Evolutionary conservation across 768 basidiomycete genomes (phyloP).

Genomic region (Rubroboletus pulcherrimus): DNA sequence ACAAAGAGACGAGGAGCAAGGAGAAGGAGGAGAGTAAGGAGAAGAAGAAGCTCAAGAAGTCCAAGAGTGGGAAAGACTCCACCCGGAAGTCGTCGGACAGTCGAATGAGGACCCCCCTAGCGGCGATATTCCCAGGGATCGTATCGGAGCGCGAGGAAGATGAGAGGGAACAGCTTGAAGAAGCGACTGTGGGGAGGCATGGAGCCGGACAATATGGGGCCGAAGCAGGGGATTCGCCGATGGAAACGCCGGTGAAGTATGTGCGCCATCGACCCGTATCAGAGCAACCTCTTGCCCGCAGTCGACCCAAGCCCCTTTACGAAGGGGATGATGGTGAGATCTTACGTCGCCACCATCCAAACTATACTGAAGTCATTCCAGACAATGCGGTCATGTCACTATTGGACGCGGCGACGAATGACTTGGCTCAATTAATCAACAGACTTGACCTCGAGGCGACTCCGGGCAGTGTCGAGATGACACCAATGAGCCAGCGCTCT

Average conservation of each 20-base stretch:
- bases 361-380: slow-evolving; percentile 2
- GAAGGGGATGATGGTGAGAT: slow-evolving; percentile 44
- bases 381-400: slow-evolving; percentile 57
- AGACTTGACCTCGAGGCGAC: slow-evolving; percentile 81
- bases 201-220: neutral
- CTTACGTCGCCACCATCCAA: neutral
- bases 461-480: slow-evolving; percentile 50
- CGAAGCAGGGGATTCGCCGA: neutral
- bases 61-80: slow-evolving; percentile 30
- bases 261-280: slow-evolving; percentile 55
- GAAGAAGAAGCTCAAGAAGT: slow-evolving; percentile 30
- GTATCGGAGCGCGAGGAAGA: slow-evolving; percentile 17
- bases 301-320: slow-evolving; percentile 47
- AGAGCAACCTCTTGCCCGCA: slow-evolving; percentile 54
- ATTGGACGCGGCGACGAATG: slow-evolving; percentile 76
- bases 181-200: slow-evolving; percentile 54
- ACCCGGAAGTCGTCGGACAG: slow-evolving; percentile 48
- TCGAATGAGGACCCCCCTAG: slow-evolving; percentile 50
- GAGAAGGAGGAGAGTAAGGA: slow-evolving; percentile 30
- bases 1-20: slow-evolving; percentile 35
- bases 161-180: slow-evolving; percentile 34
- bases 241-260: slow-evolving; percentile 37
- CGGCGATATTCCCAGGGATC: slow-evolving; percentile 56
- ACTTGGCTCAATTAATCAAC: slow-evolving; percentile 73
- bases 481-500: slow-evolving; percentile 36